A percentile compares a stretch with the other conserved stretches of the same genome.
These are phyloP conservation scores for Microbotryomycetes sp. DNA, from an alignment of 1,284 basidiomycete genomes.

Conservation along the genomic window DNA sequence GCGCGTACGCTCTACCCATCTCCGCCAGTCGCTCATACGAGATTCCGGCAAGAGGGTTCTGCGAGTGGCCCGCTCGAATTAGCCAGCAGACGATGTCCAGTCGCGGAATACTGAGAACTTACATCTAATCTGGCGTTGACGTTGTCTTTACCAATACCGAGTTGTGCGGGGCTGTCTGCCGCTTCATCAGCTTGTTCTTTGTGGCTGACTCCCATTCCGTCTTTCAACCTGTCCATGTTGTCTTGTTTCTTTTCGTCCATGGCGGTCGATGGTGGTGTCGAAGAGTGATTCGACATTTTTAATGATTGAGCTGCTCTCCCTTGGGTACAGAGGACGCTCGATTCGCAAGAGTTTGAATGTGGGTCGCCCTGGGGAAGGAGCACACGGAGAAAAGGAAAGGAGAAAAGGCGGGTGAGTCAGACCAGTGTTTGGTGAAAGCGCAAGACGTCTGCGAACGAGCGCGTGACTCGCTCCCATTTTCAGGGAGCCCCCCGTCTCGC, in stretches of 20 bases:
- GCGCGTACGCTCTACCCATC: conserved; percentile 31
- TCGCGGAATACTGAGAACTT: conserved; percentile 27
- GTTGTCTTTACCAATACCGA: conserved; percentile 2
- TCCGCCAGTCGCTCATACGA: conserved; percentile 28
- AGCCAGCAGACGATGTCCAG: not conserved
- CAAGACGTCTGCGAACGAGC: no score
- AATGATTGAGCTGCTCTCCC: no score
- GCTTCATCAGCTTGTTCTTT: not conserved
- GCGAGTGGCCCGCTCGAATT: not conserved
- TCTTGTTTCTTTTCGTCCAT: not conserved
- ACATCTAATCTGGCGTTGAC: not conserved
- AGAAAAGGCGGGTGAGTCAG: no score
- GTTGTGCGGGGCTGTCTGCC: not conserved
- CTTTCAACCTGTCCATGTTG: not conserved
- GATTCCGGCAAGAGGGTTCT: conserved; percentile 36
- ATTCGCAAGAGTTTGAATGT: no score
- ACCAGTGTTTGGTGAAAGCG: no score
- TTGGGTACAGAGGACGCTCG: no score
- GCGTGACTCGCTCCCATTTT: no score
- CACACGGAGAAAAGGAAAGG: no score
- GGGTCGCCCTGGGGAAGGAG: no score
- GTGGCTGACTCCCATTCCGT: not conserved
- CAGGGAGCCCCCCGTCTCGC: no score
- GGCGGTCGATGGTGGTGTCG: not conserved
- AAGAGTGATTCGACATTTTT: not conserved